Base-by-base conservation (phyloP, 2,329 filamentous ascomycete genomes). In the Hirsutella rhossiliensis region DNA sequence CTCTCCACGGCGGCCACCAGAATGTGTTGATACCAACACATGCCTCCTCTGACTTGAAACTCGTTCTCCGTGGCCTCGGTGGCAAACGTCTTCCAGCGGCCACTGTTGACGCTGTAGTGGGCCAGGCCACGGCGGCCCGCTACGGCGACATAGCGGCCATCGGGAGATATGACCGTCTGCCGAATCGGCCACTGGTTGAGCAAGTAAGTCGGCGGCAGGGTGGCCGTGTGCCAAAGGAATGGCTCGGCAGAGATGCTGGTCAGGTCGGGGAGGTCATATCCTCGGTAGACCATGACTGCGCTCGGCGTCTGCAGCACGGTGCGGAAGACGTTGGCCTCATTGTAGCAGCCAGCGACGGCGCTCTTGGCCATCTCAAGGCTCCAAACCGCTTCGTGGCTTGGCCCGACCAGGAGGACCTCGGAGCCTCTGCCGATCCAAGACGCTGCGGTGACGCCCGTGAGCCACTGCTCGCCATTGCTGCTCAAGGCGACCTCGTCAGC, bases 1-100 rank as follows among this genome's bases (percentile, higher is more conserved):
- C 79, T 81, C 62, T 98, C 92, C n/a, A 96, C 82, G 4, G 90
- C 88, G 34, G 88, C 89, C 45, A 97, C 86, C 17, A 98, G 72
- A 29, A 97, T 85, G 63, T 98, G 90, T 52, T 94, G 88, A 59
- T 94, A 89, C 92, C 92, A 98, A 60, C 90, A 97, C 89, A 98
- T 95, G 7, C 92, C 92, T 41, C 92, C 92, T 49, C 89, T 75
- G 13, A 98, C 87, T 20, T 87, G 80, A 58, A 98, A 98, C 49
- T 89, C 87, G 54, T 89, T 88, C 62, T 97, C 92, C 56, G 82
- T 76, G 28, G 75, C 78, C 23, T 81, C 75, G 54, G 89, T 87
- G 41, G 83, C 75, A 60, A 98, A 98, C 0, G 84, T 94, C 60
- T 94, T 96, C 92, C 92, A 98, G 46, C 92, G 77, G 27, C 90